Evolutionary conservation across 805 yeast species (phyloP).

Genomic region (Wickerhamiella domercqiae): DNA sequence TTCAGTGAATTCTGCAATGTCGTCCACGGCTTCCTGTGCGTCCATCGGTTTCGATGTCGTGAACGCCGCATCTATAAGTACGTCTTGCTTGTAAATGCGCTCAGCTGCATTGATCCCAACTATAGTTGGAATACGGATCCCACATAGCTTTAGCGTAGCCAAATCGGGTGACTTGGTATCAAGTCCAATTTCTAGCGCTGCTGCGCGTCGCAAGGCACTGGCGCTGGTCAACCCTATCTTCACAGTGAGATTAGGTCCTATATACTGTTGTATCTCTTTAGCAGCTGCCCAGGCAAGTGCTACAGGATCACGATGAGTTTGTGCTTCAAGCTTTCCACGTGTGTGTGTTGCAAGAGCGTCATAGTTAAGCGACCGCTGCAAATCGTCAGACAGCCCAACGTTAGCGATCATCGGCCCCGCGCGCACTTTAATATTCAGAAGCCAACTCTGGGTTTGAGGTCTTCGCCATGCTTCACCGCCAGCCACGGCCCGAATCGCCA

Average conservation of each 20-base stretch:
- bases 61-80: slow-evolving; percentile 32
- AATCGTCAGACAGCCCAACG: slow-evolving; percentile 71
- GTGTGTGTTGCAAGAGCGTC: slow-evolving; percentile 65
- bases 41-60: slow-evolving; percentile 23
- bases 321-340: slow-evolving; percentile 33
- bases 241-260: slow-evolving; percentile 34
- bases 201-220: slow-evolving; percentile 46
- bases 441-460: slow-evolving; percentile 48
- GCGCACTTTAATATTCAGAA: slow-evolving; percentile 40
- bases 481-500: slow-evolving; percentile 45
- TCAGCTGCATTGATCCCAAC: slow-evolving; percentile 92
- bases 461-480: slow-evolving; percentile 68
- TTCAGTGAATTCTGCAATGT: slow-evolving; percentile 9
- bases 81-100: slow-evolving; percentile 64
- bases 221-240: slow-evolving; percentile 30
- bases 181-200: slow-evolving; percentile 30
- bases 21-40: slow-evolving; percentile 9
- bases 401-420: slow-evolving; percentile 42
- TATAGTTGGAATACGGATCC: slow-evolving; percentile 50
- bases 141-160: slow-evolving; percentile 14
- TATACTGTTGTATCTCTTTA: slow-evolving; percentile 28
- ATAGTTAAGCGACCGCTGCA: slow-evolving; percentile 71
- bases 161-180: slow-evolving; percentile 15
- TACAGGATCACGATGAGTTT: slow-evolving; percentile 27
- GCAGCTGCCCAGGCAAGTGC: slow-evolving; percentile 34